phyloP scores from a whole-genome alignment of 352 stramenopile genomes.

The Pythium monospermum region DNA sequence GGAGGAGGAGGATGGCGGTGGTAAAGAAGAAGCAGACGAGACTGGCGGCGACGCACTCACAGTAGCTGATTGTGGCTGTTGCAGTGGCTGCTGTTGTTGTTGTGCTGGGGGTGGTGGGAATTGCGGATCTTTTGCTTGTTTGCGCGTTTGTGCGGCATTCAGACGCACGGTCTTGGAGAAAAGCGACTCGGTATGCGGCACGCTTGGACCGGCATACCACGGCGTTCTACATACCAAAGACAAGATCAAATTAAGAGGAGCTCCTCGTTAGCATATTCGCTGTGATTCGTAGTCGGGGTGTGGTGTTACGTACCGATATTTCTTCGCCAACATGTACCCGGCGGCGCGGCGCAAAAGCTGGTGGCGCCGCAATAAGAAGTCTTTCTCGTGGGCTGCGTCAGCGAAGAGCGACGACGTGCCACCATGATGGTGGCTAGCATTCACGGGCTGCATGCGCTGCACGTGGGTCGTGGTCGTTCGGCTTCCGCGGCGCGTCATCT shows the following conservation, averaged over 20 bases:
- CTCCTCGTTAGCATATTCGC: no score
- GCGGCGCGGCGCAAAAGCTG: conserved; percentile 57
- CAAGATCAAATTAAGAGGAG: no score
- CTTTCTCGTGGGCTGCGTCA: conserved; percentile 29
- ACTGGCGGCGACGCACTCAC: conserved; percentile 14
- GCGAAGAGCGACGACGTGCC: conserved; percentile 11
- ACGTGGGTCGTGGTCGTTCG: conserved; percentile 45
- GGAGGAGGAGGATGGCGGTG: no score
- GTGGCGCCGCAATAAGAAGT: conserved; percentile 55
- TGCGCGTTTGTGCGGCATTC: not conserved
- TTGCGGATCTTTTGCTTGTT: not conserved
- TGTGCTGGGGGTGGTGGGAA: no score
- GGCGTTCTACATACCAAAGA: conserved; percentile 8
- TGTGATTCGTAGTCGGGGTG: no score
- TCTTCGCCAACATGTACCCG: conserved; percentile 66
- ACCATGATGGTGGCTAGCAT: not conserved
- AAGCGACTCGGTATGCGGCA: conserved; percentile 5
- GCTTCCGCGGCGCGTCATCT: conserved; percentile 49
- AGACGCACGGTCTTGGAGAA: conserved; percentile 6
- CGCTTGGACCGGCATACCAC: conserved; percentile 13
- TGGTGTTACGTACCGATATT: conserved; percentile 67
- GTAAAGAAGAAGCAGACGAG: no score
- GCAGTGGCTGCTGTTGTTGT: not conserved
- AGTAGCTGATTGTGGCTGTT: not conserved
- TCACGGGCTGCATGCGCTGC: conserved; percentile 28